Evolutionary conservation across 495 filamentous ascomycete genomes (phyloP), one percentile per base, ranked within the genome.

Genomic region (Hyaloscypha variabilis): DNA sequence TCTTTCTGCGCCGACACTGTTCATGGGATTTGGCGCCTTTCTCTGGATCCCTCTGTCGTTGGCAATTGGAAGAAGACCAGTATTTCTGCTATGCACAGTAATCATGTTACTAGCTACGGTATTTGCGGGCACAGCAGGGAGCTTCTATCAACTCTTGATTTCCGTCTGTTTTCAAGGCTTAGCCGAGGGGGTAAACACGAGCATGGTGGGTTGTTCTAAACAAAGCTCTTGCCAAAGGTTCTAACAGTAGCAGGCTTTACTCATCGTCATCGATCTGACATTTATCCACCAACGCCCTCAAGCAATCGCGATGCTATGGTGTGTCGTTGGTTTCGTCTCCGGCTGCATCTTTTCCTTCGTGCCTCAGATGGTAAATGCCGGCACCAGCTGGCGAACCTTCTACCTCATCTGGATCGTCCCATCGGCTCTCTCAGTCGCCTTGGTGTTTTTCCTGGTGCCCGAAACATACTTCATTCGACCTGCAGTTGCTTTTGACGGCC

Each of bases 21-120:
- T 78, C 54, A 75, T 78, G 72, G 78, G 78, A 10, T 69, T 79
- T 34, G 78, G 77, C 0, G 79, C 79, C 42, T 68, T 78, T 11
- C 66, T 81, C 21, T 75, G 76, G 60, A 77, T 81, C 71, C 78
- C 78, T 46, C 55, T 81, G 2, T 76, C 78, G 2, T 69, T 79
- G 30, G 73, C 75, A 1, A 68, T 79, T 53, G 78, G 78, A 25
- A 70, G 76, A 26, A 73, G 78, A 24, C 69, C 75, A 24, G 77
- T 79, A 3, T 69, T 77, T 6, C 69, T 81, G 4, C 39, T 53
- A 1, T 75, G 71, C 11, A 76, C 73, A 0, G 28, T 74, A 2
- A 58, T 78, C 8, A 57, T 76, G 69, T 75, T n/a, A 71, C 58
- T 13, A 61, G 11, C 57, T 6, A 62, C 64, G n/a, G 8, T 66